A percentile compares a stretch with the other conserved stretches of the same genome.
These are phyloP conservation scores for Diddensiella caesifluorescens DNA, from an alignment of 805 yeast genomes.

Conservation along the genomic window DNA sequence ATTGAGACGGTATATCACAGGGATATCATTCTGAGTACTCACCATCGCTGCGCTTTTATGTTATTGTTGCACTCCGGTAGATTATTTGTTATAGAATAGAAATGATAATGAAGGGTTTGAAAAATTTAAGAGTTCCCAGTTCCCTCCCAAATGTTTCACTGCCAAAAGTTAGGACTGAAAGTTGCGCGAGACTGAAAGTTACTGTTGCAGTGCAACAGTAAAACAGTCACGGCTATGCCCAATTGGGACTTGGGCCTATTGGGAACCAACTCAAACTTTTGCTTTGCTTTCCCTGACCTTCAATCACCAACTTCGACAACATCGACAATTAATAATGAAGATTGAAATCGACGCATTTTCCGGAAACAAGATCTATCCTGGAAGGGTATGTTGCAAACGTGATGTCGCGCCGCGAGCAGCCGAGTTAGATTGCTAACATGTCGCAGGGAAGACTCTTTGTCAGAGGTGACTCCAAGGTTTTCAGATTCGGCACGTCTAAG, in stretches of 20 bases:
- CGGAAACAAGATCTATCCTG: slow-evolving; percentile 99
- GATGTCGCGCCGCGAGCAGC: neutral
- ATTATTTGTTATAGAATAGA: slow-evolving; percentile 20
- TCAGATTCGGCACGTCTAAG: slow-evolving; percentile 98
- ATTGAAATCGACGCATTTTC: slow-evolving; percentile 99
- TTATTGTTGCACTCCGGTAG: slow-evolving; percentile 89
- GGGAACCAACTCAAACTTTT: slow-evolving; percentile 4
- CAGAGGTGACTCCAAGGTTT: slow-evolving; percentile 99
- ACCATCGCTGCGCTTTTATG: slow-evolving; percentile 92
- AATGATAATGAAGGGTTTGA: slow-evolving; percentile 1
- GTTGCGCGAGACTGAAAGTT: neutral
- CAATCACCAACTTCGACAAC: slow-evolving; percentile 8
- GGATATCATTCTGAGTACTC: slow-evolving; percentile 44
- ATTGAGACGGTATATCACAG: slow-evolving; percentile 2
- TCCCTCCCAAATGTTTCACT: neutral
- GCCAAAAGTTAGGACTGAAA: slow-evolving; percentile 2
- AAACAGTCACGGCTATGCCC: neutral
- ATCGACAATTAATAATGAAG: slow-evolving; percentile 60
- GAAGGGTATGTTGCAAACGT: slow-evolving; percentile 50
- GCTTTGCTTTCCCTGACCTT: slow-evolving; percentile 3
- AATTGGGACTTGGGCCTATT: neutral
- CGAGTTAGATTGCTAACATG: neutral
- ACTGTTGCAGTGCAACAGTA: neutral
- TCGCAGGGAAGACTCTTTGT: slow-evolving; percentile 88
- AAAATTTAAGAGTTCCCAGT: neutral